Evolutionary conservation across 1,284 basidiomycete species (phyloP).

Genomic region (Ustilago loliicola): DNA sequence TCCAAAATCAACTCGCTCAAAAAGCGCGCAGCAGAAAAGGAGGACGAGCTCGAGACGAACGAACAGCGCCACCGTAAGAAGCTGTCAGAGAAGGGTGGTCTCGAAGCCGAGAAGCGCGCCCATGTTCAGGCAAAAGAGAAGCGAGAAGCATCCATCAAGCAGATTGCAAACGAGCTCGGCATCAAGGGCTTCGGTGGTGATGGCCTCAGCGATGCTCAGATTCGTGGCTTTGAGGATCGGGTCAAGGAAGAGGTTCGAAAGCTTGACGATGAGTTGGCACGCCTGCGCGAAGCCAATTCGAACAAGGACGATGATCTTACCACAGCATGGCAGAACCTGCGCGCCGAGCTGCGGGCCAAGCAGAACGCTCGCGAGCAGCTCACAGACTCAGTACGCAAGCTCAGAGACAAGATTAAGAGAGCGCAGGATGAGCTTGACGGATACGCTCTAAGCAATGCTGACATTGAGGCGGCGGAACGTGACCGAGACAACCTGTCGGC

Average conservation of each 20-base stretch:
- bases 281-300: conserved; percentile 28
- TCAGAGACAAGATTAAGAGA: conserved; percentile 53
- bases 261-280: conserved; percentile 41
- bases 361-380: conserved; percentile 53
- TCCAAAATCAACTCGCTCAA: conserved; percentile 74
- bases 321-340: conserved; percentile 51
- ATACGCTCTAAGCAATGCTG: conserved; percentile 34
- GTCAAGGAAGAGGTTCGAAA: conserved; percentile 51
- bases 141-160: conserved; percentile 81
- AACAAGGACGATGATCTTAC: conserved; percentile 49
- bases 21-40: conserved; percentile 75
- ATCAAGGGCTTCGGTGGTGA: conserved; percentile 81
- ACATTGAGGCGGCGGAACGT: conserved; percentile 48
- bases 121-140: conserved; percentile 80
- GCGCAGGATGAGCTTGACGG: conserved; percentile 59
- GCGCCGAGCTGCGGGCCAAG: conserved; percentile 51
- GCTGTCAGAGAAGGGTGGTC: conserved; percentile 65
- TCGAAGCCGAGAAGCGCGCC: conserved; percentile 65
- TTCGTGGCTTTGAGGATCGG: conserved; percentile 77
- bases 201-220: conserved; percentile 78
- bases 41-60: conserved; percentile 72
- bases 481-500: conserved; percentile 38
- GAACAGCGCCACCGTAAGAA: conserved; percentile 47
- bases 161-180: conserved; percentile 78
- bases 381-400: conserved; percentile 39